Percentiles rank a stretch among this genome's conserved stretches.
These are phyloP conservation scores for Takakia lepidozioides DNA, from an alignment of 225 moss, liverwort and hornwort species.

Conservation along the genomic window DNA sequence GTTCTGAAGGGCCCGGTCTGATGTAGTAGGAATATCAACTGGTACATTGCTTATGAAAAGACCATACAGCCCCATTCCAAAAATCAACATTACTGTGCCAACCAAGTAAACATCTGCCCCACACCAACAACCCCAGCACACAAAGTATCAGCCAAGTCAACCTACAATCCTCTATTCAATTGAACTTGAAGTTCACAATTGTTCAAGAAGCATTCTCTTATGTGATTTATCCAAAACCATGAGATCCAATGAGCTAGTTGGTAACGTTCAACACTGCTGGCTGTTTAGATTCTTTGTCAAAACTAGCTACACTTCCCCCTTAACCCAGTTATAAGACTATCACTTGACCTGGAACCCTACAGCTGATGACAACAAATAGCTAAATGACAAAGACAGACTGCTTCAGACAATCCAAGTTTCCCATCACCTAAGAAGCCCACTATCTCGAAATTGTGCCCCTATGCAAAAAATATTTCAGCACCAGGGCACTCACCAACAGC, in stretches of 20 bases:
- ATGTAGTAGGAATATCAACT: background rate
- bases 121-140: slow-evolving; percentile 6
- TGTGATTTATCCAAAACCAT: too few relatives aligned
- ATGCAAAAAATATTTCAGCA: background rate
- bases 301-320: background rate
- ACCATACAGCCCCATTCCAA: slow-evolving; percentile 54
- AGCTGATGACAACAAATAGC: background rate
- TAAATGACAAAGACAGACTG: too few relatives aligned
- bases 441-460: background rate
- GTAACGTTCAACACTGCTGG: too few relatives aligned
- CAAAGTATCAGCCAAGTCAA: background rate
- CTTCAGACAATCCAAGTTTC: too few relatives aligned
- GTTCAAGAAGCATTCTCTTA: too few relatives aligned
- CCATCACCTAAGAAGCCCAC: too few relatives aligned
- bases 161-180: background rate
- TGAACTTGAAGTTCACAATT: background rate
- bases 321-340: background rate
- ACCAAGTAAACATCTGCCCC: slow-evolving; percentile 49
- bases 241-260: too few relatives aligned
- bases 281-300: background rate
- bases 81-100: slow-evolving; percentile 64
- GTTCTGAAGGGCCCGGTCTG: slow-evolving; percentile 48
- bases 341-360: background rate
- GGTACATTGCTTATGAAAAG: slow-evolving; percentile 34
- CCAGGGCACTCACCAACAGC: slow-evolving; percentile 34